These are phyloP conservation scores for Wickerhamiella vanderwaltii DNA, from an alignment of 805 yeast genomes.

Conservation along the genomic window DNA sequence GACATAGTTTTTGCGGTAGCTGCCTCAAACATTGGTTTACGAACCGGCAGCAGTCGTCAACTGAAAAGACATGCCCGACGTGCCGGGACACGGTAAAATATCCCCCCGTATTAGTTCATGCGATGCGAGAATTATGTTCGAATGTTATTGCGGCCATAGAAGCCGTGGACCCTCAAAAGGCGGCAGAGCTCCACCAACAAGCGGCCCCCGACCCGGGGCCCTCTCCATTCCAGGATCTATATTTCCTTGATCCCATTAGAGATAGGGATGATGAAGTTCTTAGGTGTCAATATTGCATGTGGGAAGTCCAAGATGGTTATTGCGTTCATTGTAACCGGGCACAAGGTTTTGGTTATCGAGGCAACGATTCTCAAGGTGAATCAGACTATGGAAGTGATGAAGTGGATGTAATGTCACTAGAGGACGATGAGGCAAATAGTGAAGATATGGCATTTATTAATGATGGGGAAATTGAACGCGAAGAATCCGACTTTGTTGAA, in stretches of 20 bases:
- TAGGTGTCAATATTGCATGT: slow-evolving; percentile 53
- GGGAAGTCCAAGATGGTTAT: slow-evolving; percentile 51
- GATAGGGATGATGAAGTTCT: slow-evolving; percentile 55
- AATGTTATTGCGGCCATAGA: slow-evolving; percentile 1
- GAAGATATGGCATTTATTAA: slow-evolving; percentile 8
- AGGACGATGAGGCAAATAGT: slow-evolving; percentile 12
- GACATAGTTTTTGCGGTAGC: slow-evolving; percentile 55
- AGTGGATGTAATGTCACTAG: slow-evolving; percentile 6
- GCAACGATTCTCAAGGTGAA: background rate
- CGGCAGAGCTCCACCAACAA: slow-evolving; percentile 3
- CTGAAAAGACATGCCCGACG: slow-evolving; percentile 18
- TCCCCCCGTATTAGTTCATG: slow-evolving; percentile 17
- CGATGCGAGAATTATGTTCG: slow-evolving; percentile 14
- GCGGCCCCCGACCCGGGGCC: slow-evolving; percentile 30
- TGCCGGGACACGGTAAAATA: slow-evolving; percentile 17
- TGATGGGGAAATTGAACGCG: slow-evolving; percentile 10
- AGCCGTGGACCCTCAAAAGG: slow-evolving; percentile 13
- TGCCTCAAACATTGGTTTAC: slow-evolving; percentile 26
- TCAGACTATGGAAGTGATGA: slow-evolving; percentile 14
- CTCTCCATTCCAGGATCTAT: slow-evolving; percentile 33
- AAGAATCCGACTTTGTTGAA: background rate
- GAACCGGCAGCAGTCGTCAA: slow-evolving; percentile 6
- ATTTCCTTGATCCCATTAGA: slow-evolving; percentile 30
- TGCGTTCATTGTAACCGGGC: slow-evolving; percentile 46
- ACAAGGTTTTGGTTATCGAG: slow-evolving; percentile 2